Base-by-base conservation (phyloP, 2,329 filamentous ascomycete genomes). In the Phialophora expanda region DNA sequence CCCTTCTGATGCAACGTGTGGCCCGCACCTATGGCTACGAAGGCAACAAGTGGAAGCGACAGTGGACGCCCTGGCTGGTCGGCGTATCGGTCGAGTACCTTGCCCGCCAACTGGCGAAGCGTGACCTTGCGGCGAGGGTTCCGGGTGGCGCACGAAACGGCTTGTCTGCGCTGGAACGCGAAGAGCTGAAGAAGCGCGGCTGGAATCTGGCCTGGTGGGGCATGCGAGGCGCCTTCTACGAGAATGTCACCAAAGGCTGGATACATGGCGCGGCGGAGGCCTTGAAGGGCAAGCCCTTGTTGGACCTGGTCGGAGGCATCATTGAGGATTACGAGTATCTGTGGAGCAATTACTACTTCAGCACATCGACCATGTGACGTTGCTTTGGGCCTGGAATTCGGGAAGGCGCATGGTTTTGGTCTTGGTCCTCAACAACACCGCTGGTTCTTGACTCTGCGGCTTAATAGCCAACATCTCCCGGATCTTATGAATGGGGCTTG, bases 321-420 rank as follows among this genome's bases (percentile, higher is more conserved):
- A 79, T 98, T 69, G 93, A 97, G 76, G 95, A 99, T 77, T 99
- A 99, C 76, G 92, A 97, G 78, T 98, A 96, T 77, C 83, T 99
- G 34, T 99, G 95, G 95, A 93, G 97, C 79, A 93, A 96, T 73
- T 98, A 97, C 78, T 96, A 98, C 79, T 99, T 98, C 78, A 84
- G 87, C 20, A 89, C 87, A 1, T 84, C 86, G 28, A 89, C 86
- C 4, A 71, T 85, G 68, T 86, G 74, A 71, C 53, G 11, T 28
- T 44, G 17, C 38, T 7, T 44, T n/a, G 6, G 38, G 38, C 38
- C n/a, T 8, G 38, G 38, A 8, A 44, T 44, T 44, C 17, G 38
- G 38, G 17, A 44, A 44, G 38, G 38, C 38, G 17, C 17, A n/a
- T n/a, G 38, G 5, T 44, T 44, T 44, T 50, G 26, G 53, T 50